These are phyloP conservation scores for Actinomortierella wolfii DNA, from an alignment of 371 early-diverging fungal species.

Conservation along the genomic window DNA sequence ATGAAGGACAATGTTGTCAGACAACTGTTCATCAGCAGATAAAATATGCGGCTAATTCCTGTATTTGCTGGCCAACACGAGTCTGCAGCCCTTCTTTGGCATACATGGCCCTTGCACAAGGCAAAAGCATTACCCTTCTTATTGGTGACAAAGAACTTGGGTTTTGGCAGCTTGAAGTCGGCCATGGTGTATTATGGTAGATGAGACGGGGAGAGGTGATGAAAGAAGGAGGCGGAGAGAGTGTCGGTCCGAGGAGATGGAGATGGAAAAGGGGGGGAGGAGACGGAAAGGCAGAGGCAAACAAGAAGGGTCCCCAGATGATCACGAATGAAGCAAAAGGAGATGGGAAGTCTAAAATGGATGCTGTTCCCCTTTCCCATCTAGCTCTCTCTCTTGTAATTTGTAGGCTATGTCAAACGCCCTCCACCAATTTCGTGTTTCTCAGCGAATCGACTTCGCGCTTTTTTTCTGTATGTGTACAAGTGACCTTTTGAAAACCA, in stretches of 20 bases:
- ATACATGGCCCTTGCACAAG: not conserved
- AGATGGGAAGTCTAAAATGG: no score
- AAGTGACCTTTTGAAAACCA: no score
- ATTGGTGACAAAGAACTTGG: constrained; percentile 67
- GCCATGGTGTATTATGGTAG: constrained; percentile 12
- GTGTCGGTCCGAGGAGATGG: not conserved
- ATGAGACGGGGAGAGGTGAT: not conserved
- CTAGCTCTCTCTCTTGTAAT: no score
- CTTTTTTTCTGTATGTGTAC: no score
- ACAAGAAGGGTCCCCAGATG: no score
- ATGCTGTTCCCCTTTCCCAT: no score
- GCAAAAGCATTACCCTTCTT: constrained; percentile 57
- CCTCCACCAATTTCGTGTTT: no score
- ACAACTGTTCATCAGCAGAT: constrained; percentile 1
- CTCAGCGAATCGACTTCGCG: no score
- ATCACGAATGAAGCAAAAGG: no score
- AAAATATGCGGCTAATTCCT: not conserved
- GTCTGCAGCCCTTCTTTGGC: not conserved
- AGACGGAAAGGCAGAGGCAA: no score
- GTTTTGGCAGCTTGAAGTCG: constrained; percentile 39
- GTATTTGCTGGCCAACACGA: not conserved
- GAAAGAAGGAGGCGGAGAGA: not conserved
- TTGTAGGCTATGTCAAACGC: no score
- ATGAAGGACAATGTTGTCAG: not conserved
- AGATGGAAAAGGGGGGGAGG: not conserved